These are phyloP conservation scores for Suhomyces prunicola DNA, from an alignment of 805 yeast genomes.

Conservation along the genomic window DNA sequence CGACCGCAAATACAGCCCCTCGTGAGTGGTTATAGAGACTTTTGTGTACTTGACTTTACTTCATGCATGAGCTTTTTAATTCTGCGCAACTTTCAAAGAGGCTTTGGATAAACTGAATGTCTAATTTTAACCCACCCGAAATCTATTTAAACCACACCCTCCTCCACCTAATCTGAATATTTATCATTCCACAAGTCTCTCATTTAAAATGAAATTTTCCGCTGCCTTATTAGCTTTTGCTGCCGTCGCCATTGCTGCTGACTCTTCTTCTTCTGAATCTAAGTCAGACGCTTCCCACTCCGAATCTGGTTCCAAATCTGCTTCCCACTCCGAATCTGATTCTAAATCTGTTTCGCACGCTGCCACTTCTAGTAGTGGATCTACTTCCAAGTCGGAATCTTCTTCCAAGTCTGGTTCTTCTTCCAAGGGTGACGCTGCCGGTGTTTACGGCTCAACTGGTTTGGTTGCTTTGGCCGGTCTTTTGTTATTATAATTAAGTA, in stretches of 20 bases:
- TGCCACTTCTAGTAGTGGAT: slow-evolving; percentile 10
- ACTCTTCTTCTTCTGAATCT: slow-evolving; percentile 8
- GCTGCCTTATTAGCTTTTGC: slow-evolving; percentile 6
- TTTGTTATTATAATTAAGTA: slow-evolving; percentile 19
- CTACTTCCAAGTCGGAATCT: slow-evolving; percentile 9
- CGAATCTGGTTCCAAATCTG: slow-evolving; percentile 12
- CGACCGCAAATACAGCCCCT: not conserved
- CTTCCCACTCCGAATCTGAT: slow-evolving; percentile 11
- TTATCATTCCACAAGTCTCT: not conserved
- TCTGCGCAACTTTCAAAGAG: not conserved
- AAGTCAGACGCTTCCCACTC: slow-evolving; percentile 8
- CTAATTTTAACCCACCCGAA: not conserved
- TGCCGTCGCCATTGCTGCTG: slow-evolving; percentile 10
- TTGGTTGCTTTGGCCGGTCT: slow-evolving; percentile 25
- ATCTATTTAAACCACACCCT: not conserved
- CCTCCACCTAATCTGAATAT: not conserved
- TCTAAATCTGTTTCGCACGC: slow-evolving; percentile 10
- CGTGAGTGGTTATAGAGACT: not conserved
- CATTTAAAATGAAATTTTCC: slow-evolving; percentile 13
- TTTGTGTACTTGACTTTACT: not conserved
- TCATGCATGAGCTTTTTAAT: not conserved
- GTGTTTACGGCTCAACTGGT: slow-evolving; percentile 17
- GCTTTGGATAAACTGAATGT: not conserved
- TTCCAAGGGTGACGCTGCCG: slow-evolving; percentile 10
- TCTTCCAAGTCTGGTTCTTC: slow-evolving; percentile 16